A percentile compares a stretch with the other conserved stretches of the same genome.
phyloP scores from a whole-genome alignment of 2,329 filamentous ascomycete genomes.

The Sporothrix protearum region DNA sequence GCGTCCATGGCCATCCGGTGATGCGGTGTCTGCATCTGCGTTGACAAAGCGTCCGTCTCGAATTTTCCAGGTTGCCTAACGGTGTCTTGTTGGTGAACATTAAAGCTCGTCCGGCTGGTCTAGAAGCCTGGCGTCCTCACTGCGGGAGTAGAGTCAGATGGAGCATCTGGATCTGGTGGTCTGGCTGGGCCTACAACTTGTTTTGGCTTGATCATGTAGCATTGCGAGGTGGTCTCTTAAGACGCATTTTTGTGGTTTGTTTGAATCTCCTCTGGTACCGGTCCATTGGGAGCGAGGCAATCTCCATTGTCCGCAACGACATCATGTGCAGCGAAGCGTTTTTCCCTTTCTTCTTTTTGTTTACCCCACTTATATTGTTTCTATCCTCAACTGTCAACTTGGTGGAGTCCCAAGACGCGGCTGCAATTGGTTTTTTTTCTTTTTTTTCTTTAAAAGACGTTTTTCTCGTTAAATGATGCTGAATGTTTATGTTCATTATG shows the following conservation, averaged over 20 bases:
- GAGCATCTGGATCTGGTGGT: not conserved
- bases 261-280: not conserved
- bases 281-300: not conserved
- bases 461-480: too few relatives aligned
- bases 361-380: not conserved
- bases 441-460: not conserved
- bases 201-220: not conserved
- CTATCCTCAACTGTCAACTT: too few relatives aligned
- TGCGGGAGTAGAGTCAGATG: not conserved
- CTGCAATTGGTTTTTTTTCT: not conserved
- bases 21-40: not conserved
- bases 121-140: not conserved
- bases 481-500: not conserved
- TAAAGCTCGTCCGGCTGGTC: not conserved
- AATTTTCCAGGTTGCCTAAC: not conserved
- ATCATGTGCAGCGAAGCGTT: constrained; percentile 17
- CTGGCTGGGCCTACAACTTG: not conserved
- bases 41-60: not conserved
- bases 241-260: not conserved
- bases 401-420: too few relatives aligned
- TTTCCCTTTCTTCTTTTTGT: not conserved
- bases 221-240: not conserved
- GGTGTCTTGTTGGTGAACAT: not conserved
- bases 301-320: not conserved
- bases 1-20: constrained; percentile 36